Evolutionary conservation across 2,329 filamentous ascomycete genomes (phyloP), one percentile per base, ranked within the genome.

Genomic region (Torrubiella hemipterigena): DNA sequence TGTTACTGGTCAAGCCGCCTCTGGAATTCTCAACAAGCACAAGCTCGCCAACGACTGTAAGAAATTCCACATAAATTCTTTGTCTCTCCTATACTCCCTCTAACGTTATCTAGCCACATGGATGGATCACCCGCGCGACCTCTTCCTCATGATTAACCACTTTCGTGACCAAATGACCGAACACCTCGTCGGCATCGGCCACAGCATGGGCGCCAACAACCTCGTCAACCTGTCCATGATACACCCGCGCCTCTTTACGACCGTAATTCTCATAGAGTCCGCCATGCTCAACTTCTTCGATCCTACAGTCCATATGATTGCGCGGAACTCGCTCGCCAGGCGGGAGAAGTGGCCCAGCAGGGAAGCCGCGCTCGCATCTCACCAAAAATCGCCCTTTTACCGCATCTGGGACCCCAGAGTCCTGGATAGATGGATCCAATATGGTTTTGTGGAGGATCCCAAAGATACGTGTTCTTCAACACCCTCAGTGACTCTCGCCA

Each of bases 41-140:
- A 60, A 66, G 10, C 57, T 89, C 2, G 84, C 83, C 31, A 79
- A 89, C 50, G 83, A 93, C 52, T 81, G 78, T 81, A 58, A 42
- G 75, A 54, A 12, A 27, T 12, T 22, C 7, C 16, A 6, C 19
- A 11, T 33, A 54, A 12, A 27, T 12, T 22, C 7, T 18, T 9
- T 23, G 11, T 33, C 27, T 22, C n/a, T 18, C 20, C n/a, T 17
- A 17, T 30, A 22, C 13, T 17, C 14, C 10, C 14, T 11, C 23
- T n/a, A 16, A 17, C 9, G 20, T 39, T 13, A 17, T 24, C 16
- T 38, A 84, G 79, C 82, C 21, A 77, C 73, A 40, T 93, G 84
- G 83, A 67, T 74, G 39, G 85, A 93, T 54, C 75, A 86, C 51
- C 59, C 81, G 25, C 73, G 84, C 33, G 85, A 93, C 54, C 66